phyloP scores from a whole-genome alignment of 208 protist genomes.

The Vickermania ingenoplastis region DNA sequence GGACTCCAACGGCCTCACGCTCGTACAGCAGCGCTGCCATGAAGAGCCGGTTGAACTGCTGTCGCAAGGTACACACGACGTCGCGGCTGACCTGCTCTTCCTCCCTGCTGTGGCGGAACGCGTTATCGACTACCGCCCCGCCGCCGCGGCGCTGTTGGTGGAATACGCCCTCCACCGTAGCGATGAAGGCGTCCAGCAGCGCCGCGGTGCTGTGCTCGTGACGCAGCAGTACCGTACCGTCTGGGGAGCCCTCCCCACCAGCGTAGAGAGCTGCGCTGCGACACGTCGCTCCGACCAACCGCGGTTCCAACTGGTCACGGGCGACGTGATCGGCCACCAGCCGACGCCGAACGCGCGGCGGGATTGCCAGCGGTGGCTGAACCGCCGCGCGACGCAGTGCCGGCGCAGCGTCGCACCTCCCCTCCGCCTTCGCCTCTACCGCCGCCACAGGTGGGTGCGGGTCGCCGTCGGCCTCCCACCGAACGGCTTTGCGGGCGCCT shows the following conservation, averaged over 20 bases:
- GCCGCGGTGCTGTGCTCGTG: constrained; percentile 25
- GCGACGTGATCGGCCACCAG: constrained; percentile 52
- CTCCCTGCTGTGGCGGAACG: constrained; percentile 49
- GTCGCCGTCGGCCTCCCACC: too few relatives aligned
- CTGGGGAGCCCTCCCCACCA: background rate
- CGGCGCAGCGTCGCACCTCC: constrained; percentile 16
- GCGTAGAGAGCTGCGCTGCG: too few relatives aligned
- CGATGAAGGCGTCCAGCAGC: constrained; percentile 37
- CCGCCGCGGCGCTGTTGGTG: constrained; percentile 22
- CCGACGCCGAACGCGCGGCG: constrained; percentile 33
- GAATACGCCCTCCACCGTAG: constrained; percentile 40
- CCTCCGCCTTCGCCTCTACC: too few relatives aligned
- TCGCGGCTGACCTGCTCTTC: constrained; percentile 62
- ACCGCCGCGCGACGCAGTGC: constrained; percentile 39
- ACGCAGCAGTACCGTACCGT: constrained; percentile 10
- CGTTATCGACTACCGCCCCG: constrained; percentile 42
- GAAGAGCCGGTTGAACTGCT: constrained; percentile 48
- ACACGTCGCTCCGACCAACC: constrained; percentile 45
- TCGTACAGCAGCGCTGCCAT: constrained; percentile 57
- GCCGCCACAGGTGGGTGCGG: too few relatives aligned
- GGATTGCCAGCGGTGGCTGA: constrained; percentile 53
- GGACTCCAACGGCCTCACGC: constrained; percentile 48
- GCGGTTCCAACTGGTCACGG: constrained; percentile 37
- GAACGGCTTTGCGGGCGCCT: too few relatives aligned
- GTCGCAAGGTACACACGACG: constrained; percentile 30